Evolutionary conservation across 1,284 basidiomycete species (phyloP).

Genomic region (Somion occarium): DNA sequence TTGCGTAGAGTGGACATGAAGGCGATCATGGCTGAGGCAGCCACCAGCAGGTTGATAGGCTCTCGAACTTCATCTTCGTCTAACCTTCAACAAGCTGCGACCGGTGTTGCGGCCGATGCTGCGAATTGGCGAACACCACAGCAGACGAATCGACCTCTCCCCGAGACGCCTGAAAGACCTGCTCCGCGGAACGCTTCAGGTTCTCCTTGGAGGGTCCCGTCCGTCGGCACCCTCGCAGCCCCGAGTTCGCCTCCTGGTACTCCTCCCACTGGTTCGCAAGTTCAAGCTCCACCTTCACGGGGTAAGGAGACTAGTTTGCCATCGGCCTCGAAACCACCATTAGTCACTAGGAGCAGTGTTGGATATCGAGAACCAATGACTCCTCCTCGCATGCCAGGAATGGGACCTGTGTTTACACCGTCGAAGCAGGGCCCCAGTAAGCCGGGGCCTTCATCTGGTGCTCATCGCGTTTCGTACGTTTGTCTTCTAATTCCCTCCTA

Average conservation of each 20-base stretch:
- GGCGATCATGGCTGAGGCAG: slow-evolving; percentile 80
- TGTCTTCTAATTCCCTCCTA: slow-evolving; percentile 2
- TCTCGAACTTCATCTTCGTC: slow-evolving; percentile 3
- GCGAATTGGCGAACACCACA: slow-evolving; percentile 14
- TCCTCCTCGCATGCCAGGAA: slow-evolving; percentile 24
- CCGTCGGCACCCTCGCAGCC: neutral
- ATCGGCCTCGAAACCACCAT: neutral
- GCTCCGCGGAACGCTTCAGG: neutral
- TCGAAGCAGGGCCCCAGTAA: slow-evolving; percentile 36
- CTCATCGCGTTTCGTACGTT: slow-evolving; percentile 48
- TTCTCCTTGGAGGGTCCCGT: slow-evolving; percentile 3
- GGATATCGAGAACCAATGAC: slow-evolving; percentile 12
- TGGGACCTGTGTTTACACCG: slow-evolving; percentile 62
- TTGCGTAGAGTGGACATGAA: slow-evolving; percentile 73
- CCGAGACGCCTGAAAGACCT: neutral
- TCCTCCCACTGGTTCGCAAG: neutral
- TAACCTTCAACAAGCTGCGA: neutral
- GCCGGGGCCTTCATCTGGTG: slow-evolving; percentile 23
- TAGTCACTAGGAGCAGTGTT: neutral
- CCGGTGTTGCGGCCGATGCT: slow-evolving; percentile 3
- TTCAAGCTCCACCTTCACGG: slow-evolving; percentile 1
- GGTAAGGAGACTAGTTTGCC: neutral
- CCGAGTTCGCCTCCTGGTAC: neutral
- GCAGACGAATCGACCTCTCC: slow-evolving; percentile 1
- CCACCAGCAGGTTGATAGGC: slow-evolving; percentile 25